Base-by-base conservation (phyloP, 116 monocot species). In the Posidonia oceanica region DNA sequence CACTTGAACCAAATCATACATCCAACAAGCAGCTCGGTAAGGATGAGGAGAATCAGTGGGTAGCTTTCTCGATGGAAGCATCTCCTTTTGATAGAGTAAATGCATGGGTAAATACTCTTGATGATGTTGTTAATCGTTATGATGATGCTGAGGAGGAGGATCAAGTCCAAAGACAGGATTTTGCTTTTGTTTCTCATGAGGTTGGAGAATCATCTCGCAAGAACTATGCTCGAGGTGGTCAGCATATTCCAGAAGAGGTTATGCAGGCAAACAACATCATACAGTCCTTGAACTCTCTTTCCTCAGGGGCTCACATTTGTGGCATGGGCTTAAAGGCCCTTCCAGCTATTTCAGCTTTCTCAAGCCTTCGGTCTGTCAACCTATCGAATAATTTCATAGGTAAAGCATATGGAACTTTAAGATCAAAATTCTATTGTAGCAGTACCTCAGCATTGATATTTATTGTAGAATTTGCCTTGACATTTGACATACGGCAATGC, bases 71-170 rank as follows among this genome's bases (percentile, higher is more conserved):
- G 20, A 64, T 71, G 5, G 89, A 79, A 55, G 57, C 78, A 3
- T 89, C 89, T 3, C 75, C 85, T 65, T 54, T 83, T 1, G 91
- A 85, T 64, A 78, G 97, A 61, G 87, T 97, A 39, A 80, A 85
- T 76, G 92, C 91, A 66, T 97, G 97, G 97, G 89, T 97, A 38
- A 87, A 87, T 59, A 87, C 84, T 72, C 83, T 97, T 13, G 87
- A 72, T 21, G 75, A 81, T 37, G 57, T 16, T 42, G 66, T 79
- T 0, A n/a, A 66, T 11, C 38, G 21, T 63, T 65, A 72, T 18
- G 66, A 77, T 14, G 61, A 71, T 36, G 71, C 75, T 39, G 74
- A 75, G 38, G 78, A 37, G 44, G 75, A 71, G 66, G 76, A 65
- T 20, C 52, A 59, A 12, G 4, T 29, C 10, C 72, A 67, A 29